Evolutionary conservation across 306 rosid genomes (phyloP), one percentile per base, ranked within the genome.

Genomic region (barrel medic (Medicago truncatula)): DNA sequence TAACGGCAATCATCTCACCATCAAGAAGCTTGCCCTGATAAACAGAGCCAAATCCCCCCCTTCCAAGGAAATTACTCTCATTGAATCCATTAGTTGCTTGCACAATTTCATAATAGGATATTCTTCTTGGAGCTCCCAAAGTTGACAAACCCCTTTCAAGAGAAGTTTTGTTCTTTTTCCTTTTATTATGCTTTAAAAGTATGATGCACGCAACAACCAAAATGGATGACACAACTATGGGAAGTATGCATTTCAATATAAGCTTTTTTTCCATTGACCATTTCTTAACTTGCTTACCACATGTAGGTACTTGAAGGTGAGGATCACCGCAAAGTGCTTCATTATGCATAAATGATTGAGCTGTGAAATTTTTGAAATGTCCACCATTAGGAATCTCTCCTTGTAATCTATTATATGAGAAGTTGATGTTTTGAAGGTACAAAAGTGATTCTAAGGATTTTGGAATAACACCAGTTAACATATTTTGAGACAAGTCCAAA

Each of bases 371-470:
- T 54, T 7, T 12, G 53, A 83, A 78, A 2, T 11, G 7, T 1
- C 83, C 83, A 11, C 58, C 53, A 17, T 40, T 11, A 28, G 86
- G 86, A 74, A 78, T 74, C 34, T 68, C 74, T 10, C 86, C 86
- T 25, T 52, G 12, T 28, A 78, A 57, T 13, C 17, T 68, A 31
- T 82, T 82, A 50, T 65, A 82, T 14, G 88, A 85, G 0, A 82
- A 40, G 49, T 82, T 78, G 41, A 82, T 52, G 23, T 31, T 15
- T 14, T 67, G 44, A 62, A 82, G 83, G 34, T 77, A 59, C 31
- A 3, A 0, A 56, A 82, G 73, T 8, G n/a, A 67, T 71, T 60
- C 77, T 0, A 82, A 11, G 34, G 86, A 73, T 68, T 78, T 73
- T 0, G 83, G 80, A 31, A 78, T 78, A 18, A 18, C 74, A 4